These are phyloP conservation scores for Eutrema japonicum DNA, from an alignment of 345 rosid species.

Conservation along the genomic window DNA sequence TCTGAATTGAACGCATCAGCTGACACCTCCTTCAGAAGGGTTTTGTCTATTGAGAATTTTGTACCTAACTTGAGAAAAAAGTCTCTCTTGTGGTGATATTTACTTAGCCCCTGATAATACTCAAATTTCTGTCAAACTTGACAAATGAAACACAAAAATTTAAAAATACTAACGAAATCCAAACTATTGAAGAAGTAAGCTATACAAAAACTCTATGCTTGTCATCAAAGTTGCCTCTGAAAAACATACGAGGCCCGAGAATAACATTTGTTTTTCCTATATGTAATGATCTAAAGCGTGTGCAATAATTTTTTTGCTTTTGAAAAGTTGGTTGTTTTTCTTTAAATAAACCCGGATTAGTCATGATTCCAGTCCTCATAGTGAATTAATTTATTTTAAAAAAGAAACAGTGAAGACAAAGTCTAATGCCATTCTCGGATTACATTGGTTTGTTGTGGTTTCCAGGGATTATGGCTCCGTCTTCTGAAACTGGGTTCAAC, in stretches of 20 bases:
- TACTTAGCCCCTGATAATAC: conserved; percentile 7
- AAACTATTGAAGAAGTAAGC: conserved; percentile 15
- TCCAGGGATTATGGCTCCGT: conserved; percentile 94
- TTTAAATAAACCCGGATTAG: not conserved
- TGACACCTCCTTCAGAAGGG: conserved; percentile 1
- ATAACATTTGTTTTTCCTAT: not conserved
- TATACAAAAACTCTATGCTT: conserved; percentile 7
- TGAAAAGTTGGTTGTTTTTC: conserved; percentile 12
- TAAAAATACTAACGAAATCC: not conserved
- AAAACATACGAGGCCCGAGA: not conserved
- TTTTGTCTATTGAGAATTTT: conserved; percentile 10
- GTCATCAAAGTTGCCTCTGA: conserved; percentile 2
- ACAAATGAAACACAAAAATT: not conserved
- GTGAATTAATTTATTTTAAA: not conserved
- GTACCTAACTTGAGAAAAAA: conserved; percentile 18
- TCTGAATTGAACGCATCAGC: conserved; percentile 8
- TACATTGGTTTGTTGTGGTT: conserved; percentile 33
- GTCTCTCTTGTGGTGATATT: conserved; percentile 12
- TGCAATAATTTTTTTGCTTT: not conserved
- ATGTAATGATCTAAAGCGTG: not conserved
- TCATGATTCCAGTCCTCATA: conserved; percentile 24
- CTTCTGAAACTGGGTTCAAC: conserved; percentile 85
- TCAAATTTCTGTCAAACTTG: conserved; percentile 25
- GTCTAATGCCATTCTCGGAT: conserved; percentile 24
- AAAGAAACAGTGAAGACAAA: conserved; percentile 16